A percentile compares a stretch with the other conserved stretches of the same genome.
These are phyloP conservation scores for Flaveria ramosissima DNA, from an alignment of 129 eudicot genomes.

Conservation along the genomic window DNA sequence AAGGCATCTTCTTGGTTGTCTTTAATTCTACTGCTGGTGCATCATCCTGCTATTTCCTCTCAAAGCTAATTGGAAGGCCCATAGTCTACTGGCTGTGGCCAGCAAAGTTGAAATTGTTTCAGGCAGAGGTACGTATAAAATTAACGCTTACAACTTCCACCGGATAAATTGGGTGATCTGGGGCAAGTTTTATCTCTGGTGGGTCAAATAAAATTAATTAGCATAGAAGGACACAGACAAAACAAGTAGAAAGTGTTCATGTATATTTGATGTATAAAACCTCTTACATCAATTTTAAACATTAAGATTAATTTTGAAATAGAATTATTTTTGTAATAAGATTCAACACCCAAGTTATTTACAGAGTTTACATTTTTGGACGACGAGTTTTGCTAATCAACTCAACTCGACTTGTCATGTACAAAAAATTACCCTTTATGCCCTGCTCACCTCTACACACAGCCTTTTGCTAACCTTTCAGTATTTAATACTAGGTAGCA, in stretches of 20 bases:
- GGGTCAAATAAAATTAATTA: background rate
- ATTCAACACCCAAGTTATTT: background rate
- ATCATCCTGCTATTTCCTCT: constrained; percentile 84
- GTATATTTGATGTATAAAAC: background rate
- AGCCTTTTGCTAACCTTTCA: constrained; percentile 5
- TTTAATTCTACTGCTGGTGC: constrained; percentile 97
- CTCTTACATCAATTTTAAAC: background rate
- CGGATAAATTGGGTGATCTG: background rate
- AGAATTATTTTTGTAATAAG: background rate
- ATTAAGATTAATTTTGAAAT: background rate
- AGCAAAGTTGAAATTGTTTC: constrained; percentile 70
- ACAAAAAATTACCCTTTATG: background rate
- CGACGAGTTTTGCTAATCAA: background rate
- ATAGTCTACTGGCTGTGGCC: constrained; percentile 90
- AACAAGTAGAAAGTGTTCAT: background rate
- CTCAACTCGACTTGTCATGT: background rate
- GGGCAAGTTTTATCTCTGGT: too few relatives aligned
- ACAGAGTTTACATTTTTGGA: too few relatives aligned
- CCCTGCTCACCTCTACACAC: background rate
- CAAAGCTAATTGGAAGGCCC: constrained; percentile 87
- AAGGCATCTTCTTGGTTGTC: constrained; percentile 82
- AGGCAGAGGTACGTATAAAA: constrained; percentile 62
- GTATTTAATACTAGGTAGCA: constrained; percentile 53
- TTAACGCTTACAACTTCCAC: background rate
- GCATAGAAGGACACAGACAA: background rate